These are phyloP conservation scores for Lenzites betulinus DNA, from an alignment of 768 basidiomycete species.

Conservation along the genomic window DNA sequence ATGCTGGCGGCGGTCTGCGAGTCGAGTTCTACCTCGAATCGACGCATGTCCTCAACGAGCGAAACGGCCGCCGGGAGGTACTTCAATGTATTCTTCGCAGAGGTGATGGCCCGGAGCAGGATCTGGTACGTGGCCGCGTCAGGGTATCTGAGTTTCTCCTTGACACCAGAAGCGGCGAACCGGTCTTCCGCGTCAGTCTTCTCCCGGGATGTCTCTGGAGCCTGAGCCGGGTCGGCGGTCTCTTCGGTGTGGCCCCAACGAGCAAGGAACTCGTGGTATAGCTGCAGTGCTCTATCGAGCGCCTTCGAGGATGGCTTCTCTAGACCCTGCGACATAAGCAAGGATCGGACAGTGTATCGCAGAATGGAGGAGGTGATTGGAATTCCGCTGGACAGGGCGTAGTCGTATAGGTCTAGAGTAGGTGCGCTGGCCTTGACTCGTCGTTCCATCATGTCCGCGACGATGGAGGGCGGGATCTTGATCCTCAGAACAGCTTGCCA, in stretches of 20 bases:
- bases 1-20: constrained; percentile 50
- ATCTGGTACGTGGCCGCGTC: constrained; percentile 55
- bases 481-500: constrained; percentile 45
- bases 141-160: constrained; percentile 18
- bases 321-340: constrained; percentile 44
- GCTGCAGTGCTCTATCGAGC: constrained; percentile 54
- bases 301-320: constrained; percentile 40
- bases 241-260: neutral
- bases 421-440: constrained; percentile 31
- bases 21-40: constrained; percentile 46
- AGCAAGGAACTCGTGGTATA: constrained; percentile 51
- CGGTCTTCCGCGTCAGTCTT: neutral
- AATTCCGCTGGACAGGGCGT: constrained; percentile 45
- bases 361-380: constrained; percentile 52
- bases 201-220: too few relatives aligned
- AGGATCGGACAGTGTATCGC: constrained; percentile 52
- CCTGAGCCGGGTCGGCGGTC: neutral
- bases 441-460: constrained; percentile 53
- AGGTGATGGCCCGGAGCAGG: constrained; percentile 37
- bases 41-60: constrained; percentile 69
- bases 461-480: constrained; percentile 46
- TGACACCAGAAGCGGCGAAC: neutral
- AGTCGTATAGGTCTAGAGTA: constrained; percentile 53
- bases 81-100: constrained; percentile 45
- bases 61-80: constrained; percentile 49